Base-by-base conservation (phyloP, 1,284 basidiomycete species). In the Jaminaea rosea region DNA sequence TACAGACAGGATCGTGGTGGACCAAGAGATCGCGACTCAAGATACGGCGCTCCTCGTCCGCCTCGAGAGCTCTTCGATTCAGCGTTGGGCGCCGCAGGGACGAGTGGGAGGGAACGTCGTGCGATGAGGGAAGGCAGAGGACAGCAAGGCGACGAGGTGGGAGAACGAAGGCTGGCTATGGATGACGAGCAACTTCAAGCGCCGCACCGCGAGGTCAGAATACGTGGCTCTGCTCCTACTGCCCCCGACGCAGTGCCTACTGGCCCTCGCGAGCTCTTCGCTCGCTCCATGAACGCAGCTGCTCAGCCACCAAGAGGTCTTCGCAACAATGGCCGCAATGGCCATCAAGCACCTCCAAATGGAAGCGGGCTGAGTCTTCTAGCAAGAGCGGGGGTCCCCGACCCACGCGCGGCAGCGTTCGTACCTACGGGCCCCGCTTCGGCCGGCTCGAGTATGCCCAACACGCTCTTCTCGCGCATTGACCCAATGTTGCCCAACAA, bases 401-500 rank as follows among this genome's bases (percentile, higher is more conserved):
- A 73, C 52, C 70, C 70, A 2, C 52, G 60, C 13, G 69, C 69
- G 26, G 21, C 61, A 4, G 63, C 53, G 2, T 72, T 73, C 39
- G 60, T 63, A 5, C 69, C 70, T 8, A 27, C 34, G 15, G 19
- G 23, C 3, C 27, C 36, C 31, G 10, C 46, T 13, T 34, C 44
- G 17, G 26, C 46, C 44, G 9, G 24, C 29, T 29, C 36, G 1
- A 28, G 19, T 42, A 15, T 45, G 11, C 23, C 28, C 4, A 28
- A 27, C 10, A 44, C 68, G 26, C 61, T 72, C 26, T 56, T 67
- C 28, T 32, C 62, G 11, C 61, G 70, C 9, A 58, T 72, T 29
- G 63, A 67, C 28, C 63, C 68, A 1, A 70, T 69, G 67, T 36
- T 67, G 4, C 68, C 70, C 9, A 47, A 58, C 55, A 69, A 71